Conservation (phyloP, 495 filamentous ascomycete genomes). For the Penicillium antarcticum region DNA sequence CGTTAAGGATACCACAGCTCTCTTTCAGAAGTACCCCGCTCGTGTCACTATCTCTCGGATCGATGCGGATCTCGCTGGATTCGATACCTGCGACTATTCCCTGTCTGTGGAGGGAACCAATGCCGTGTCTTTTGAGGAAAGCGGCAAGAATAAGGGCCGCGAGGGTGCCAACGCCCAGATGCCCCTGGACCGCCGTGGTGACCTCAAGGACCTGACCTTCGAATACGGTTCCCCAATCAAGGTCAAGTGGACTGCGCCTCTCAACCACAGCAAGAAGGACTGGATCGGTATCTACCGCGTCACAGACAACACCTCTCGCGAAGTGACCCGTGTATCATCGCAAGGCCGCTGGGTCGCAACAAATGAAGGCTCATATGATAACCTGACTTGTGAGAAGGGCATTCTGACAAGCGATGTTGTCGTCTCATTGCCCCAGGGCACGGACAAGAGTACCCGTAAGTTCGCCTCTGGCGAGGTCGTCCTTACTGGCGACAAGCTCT, state of each 20-base stretch:
- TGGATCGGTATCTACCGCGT: constrained; percentile 96
- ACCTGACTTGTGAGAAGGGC: constrained; percentile 70
- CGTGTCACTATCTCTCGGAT: constrained; percentile 81
- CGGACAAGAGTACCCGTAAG: constrained; percentile 43
- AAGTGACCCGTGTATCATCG: constrained; percentile 77
- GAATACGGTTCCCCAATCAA: constrained; percentile 90
- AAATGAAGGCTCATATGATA: constrained; percentile 72
- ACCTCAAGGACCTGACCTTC: constrained; percentile 70
- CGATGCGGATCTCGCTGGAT: constrained; percentile 77
- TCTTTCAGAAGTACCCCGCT: constrained; percentile 89
- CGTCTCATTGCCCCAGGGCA: constrained; percentile 38
- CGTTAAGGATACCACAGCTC: constrained; percentile 78
- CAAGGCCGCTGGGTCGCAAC: constrained; percentile 89
- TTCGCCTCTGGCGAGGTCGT: constrained; percentile 69
- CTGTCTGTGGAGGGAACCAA: constrained; percentile 68
- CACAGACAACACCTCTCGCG: constrained; percentile 83
- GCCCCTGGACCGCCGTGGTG: constrained; percentile 49
- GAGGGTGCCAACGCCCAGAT: constrained; percentile 49
- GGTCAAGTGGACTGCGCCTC: constrained; percentile 88
- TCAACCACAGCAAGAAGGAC: constrained; percentile 87
- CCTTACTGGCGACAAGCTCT: constrained; percentile 90
- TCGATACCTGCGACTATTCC: constrained; percentile 77
- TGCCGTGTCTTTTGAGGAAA: constrained; percentile 50
- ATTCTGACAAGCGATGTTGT: constrained; percentile 66
- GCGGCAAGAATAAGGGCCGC: constrained; percentile 40